Conservation (phyloP, 2,329 filamentous ascomycete genomes). For the Plectosphaerella cucumerina region DNA sequence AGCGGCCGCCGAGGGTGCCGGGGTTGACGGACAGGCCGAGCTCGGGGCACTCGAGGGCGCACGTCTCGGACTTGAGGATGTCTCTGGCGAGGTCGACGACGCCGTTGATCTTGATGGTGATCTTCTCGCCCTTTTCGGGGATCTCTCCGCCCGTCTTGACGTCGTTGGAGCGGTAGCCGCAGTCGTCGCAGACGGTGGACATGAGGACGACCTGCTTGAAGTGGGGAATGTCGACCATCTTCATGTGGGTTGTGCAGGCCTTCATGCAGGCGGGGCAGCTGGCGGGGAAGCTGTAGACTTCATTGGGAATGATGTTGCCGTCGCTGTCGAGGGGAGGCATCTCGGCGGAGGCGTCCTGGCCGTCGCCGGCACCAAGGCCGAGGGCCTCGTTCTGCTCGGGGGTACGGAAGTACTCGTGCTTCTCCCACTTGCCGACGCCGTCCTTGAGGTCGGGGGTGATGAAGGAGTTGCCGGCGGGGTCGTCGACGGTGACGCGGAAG, state of each 20-base stretch:
- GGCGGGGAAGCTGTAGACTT: conserved; percentile 89
- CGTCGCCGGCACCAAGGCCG: conserved; percentile 64
- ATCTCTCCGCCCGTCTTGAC: conserved; percentile 96
- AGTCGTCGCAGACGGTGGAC: conserved; percentile 87
- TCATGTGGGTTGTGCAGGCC: conserved; percentile 89
- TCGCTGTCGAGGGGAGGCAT: conserved; percentile 38
- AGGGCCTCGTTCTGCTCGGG: conserved; percentile 82
- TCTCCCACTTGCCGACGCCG: conserved; percentile 81
- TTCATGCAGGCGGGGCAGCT: conserved; percentile 88
- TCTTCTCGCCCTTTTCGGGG: conserved; percentile 78
- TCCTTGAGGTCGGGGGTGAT: conserved; percentile 83
- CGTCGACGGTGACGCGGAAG: conserved; percentile 84
- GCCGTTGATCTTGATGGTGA: conserved; percentile 67
- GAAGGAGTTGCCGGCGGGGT: conserved; percentile 93
- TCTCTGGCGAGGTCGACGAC: conserved; percentile 75
- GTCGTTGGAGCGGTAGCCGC: conserved; percentile 92
- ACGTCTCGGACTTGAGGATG: conserved; percentile 94
- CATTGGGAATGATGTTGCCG: conserved; percentile 84
- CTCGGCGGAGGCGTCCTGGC: conserved; percentile 38
- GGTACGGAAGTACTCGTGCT: conserved; percentile 78
- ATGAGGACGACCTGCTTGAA: conserved; percentile 98
- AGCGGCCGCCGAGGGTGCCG: conserved; percentile 89
- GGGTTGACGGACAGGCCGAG: conserved; percentile 84
- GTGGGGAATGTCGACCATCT: conserved; percentile 96
- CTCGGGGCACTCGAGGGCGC: conserved; percentile 80